Evolutionary conservation across 139 green algal species (phyloP).

Genomic region (Ostreobium quekettii): DNA sequence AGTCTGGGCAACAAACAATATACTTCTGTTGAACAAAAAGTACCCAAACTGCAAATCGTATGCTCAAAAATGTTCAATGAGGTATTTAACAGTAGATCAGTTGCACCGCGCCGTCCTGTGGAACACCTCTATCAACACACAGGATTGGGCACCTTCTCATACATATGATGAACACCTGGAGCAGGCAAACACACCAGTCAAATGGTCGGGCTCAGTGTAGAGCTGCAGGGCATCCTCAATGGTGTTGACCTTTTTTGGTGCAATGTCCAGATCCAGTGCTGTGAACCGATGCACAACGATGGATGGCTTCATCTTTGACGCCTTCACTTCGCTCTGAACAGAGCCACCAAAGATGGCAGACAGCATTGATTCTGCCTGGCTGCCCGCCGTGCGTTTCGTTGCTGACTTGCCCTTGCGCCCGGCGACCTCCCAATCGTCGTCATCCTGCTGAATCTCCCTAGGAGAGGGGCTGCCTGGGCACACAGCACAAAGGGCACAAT

Average conservation of each 20-base stretch:
- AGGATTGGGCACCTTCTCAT: too few species aligned
- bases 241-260: neutral
- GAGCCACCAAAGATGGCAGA: slow-evolving; percentile 12
- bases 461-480: too few species aligned
- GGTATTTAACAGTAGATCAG: too few species aligned
- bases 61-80: too few species aligned
- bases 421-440: slow-evolving; percentile 3
- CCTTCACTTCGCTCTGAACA: slow-evolving; percentile 13
- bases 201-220: slow-evolving; percentile 2
- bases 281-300: slow-evolving; percentile 8
- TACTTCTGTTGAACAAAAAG: too few species aligned
- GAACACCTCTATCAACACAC: too few species aligned
- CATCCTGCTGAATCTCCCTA: too few species aligned
- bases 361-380: neutral
- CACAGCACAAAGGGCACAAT: too few species aligned
- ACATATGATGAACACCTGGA: too few species aligned
- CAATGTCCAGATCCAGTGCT: slow-evolving; percentile 5
- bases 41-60: too few species aligned
- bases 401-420: slow-evolving; percentile 12
- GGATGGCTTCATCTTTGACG: slow-evolving; percentile 3
- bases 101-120: too few species aligned
- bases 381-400: neutral
- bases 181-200: slow-evolving; percentile 12
- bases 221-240: slow-evolving; percentile 14
- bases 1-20: too few species aligned